Base-by-base conservation (phyloP, 768 basidiomycete species). In the Lactarius tabidus region DNA sequence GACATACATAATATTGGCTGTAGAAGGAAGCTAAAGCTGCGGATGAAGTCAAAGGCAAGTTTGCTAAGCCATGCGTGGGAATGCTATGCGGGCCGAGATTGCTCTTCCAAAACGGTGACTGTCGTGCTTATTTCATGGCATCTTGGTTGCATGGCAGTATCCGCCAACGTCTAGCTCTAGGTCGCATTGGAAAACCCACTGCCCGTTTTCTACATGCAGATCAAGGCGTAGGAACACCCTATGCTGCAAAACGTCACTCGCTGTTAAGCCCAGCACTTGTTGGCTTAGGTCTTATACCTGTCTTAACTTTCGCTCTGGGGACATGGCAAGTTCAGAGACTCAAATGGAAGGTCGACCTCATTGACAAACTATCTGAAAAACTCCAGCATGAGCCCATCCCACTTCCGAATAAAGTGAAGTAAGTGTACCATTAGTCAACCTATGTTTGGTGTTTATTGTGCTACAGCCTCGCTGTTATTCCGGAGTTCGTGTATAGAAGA, bases 321-420 rank as follows among this genome's bases (percentile, higher is more conserved):
- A 84, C 86, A 23, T 98, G 96, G 96, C 97, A 99, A 77, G 79
- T 99, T 36, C 84, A 92, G 70, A 85, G 97, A 56, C 82, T 98
- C 35, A 85, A 91, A 74, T 99, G 97, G 97, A 99, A 99, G 77
- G 80, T 96, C 53, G 84, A 85, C 59, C 81, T 99, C 58, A 98
- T 98, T 67, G 92, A 97, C 69, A 92, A 98, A 71, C 81, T 98
- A 39, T 90, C 97, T 74, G 87, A 91, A 75, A 96, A 97, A 76
- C 77, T 98, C 39, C 82, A 89, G 67, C 80, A 89, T 18, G 85
- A 84, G 36, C 89, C 96, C 1, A 83, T 99, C 62, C 72, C 79
- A 29, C 78, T 99, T 33, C 97, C 97, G 1, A 82, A 81, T 54
- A 84, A 84, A 76, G 87, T 99, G 77, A 95, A 98, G 96, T 97